A percentile compares a stretch with the other conserved stretches of the same genome.
Conservation (phyloP, 805 yeast genomes). For the Saccharomycopsis fermentans region DNA sequence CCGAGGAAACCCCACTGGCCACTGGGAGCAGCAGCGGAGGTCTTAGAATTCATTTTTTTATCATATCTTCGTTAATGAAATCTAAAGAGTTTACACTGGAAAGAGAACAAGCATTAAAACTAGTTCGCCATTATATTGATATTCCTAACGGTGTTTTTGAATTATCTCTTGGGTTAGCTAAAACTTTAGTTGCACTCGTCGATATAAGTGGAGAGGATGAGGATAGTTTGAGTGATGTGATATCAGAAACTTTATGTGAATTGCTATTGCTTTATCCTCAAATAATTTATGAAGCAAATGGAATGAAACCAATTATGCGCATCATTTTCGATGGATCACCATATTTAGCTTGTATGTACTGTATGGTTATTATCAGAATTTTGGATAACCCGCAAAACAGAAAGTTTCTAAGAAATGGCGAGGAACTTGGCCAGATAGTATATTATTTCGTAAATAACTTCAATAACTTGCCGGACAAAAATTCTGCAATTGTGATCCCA, state of each 20-base stretch:
- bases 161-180: constrained; percentile 50
- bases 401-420: constrained; percentile 39
- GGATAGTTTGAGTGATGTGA: constrained; percentile 39
- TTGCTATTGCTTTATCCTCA: constrained; percentile 36
- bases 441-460: constrained; percentile 27
- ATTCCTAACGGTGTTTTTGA: constrained; percentile 42
- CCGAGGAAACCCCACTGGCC: not conserved
- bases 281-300: constrained; percentile 34
- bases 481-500: not conserved
- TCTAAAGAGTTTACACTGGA: constrained; percentile 48
- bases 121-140: constrained; percentile 53
- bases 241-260: constrained; percentile 47
- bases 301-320: constrained; percentile 33
- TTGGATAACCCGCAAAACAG: constrained; percentile 50
- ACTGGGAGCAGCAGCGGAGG: not conserved
- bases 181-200: constrained; percentile 41
- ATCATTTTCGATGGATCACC: constrained; percentile 46
- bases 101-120: constrained; percentile 65
- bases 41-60: constrained; percentile 45
- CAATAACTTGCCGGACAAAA: constrained; percentile 1
- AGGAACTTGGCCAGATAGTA: constrained; percentile 51
- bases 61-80: constrained; percentile 55
- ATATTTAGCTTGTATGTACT: constrained; percentile 32
- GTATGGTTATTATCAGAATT: constrained; percentile 42
- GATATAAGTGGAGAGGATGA: constrained; percentile 47